Base-by-base conservation (phyloP, 1,284 basidiomycete genomes). In the Leccinum subspadiceum region DNA sequence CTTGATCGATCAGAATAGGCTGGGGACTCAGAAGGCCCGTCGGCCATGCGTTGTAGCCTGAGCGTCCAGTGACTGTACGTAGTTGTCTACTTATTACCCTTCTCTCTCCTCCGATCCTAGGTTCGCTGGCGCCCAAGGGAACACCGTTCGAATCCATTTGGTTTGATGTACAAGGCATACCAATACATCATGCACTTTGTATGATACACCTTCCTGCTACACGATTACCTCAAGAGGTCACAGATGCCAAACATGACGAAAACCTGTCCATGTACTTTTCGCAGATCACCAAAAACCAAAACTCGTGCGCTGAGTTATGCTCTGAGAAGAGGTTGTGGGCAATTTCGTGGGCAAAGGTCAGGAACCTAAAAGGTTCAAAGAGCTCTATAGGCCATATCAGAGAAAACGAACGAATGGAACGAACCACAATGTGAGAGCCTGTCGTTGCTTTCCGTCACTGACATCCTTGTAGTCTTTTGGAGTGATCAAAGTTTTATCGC, bases 381-480 rank as follows among this genome's bases (percentile, higher is more conserved):
- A 24, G 4, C 2, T 49, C 13, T 2, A 1, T 24, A 1, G 6
- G 4, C 22, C 48, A 49, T 56, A 17, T 12, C 5, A 4, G 4
- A 51, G 17, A 24, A 6, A 4, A 41, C 29, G 29, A 10, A 51
- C 2, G 13, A 44, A 50, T 35, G 24, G 37, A 48, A 67, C 74
- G 46, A 65, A 88, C 89, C 89, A 91, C n/a, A 91, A 93, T 33
- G 92, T 87, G 58, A 87, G 84, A 2, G 94, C 92, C 46, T 86
- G 81, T 15, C 77, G 77, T 48, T 81, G 68, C 9, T 82, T 75
- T 0, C 88, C 89, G 7, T 73, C 71, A 50, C 75, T 71, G 17
- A 93, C 89, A 53, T 89, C 82, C 1, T 73, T 74, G 64, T 93
- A 89, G 69, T 95, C 90, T 92, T 61, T 60, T 3, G 48, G 54